Base-by-base conservation (phyloP, 1,139 yeast genomes). In the Taiozyma sp. region DNA sequence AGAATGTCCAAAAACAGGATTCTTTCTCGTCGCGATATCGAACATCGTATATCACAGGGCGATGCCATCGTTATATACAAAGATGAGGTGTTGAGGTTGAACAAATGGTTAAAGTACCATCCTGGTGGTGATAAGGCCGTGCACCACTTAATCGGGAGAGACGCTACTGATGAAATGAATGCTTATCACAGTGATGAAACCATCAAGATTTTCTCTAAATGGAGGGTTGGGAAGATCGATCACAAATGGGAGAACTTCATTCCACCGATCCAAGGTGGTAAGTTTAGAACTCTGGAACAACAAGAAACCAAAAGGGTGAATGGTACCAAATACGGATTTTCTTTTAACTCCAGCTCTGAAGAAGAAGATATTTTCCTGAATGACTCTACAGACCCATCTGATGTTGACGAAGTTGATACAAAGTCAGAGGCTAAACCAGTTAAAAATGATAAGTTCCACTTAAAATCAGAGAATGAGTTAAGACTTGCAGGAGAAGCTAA, bases 61-160 rank as follows among this genome's bases (percentile, higher is more conserved):
- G 78, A 83, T 55, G 77, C 81, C 26, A 76, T 90, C 32, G 88
- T 88, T 40, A 83, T 89, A 3, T 85, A 80, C 63, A 71, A 83
- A 43, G 70, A 75, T 48, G 55, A 69, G 32, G 96, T 85, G 9
- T 71, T 90, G 45, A 79, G 82, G 58, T 71, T 89, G 52, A 83
- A 89, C 50, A 58, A 68, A 11, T 89, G 96, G 97, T 67, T 89
- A 39, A 71, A 74, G 28, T 73, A 63, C 47, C 97, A 89, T 66
- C 97, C 97, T 0, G 97, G 97, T 19, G 97, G 97, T 10, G 93
- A 85, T 56, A 85, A 81, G 61, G 91, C 95, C 0, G 84, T 89
- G 14, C 74, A 73, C 57, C 97, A 89, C 66, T 77, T 89, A 85
- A 79, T 89, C 7, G 97, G 97, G 4, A 72, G 93, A 53, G 96